A percentile compares a stretch with the other conserved stretches of the same genome.
Conservation (phyloP, 2,329 filamentous ascomycete species). For the Aspergillus pseudoviridinutans region DNA sequence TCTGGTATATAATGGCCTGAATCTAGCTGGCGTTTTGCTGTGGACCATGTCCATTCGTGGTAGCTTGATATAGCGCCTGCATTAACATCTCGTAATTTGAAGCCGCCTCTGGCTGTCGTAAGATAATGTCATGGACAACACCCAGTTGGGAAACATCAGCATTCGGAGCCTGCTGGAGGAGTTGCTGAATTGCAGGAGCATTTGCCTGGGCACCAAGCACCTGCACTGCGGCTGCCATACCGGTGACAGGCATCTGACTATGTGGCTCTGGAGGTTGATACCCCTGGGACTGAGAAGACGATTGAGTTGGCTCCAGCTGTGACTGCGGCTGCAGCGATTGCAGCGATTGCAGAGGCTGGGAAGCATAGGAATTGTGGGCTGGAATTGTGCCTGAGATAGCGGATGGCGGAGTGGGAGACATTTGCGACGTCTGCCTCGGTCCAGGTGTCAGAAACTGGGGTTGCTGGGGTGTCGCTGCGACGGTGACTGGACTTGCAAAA, state of each 20-base stretch:
- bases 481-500: constrained; percentile 32
- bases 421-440: constrained; percentile 14
- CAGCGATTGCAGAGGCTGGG: constrained; percentile 8
- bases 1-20: constrained; percentile 1
- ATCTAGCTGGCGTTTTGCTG: constrained; percentile 16
- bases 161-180: constrained; percentile 64
- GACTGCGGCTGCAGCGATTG: constrained; percentile 12
- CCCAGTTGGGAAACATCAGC: constrained; percentile 71
- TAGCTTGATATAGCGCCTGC: constrained; percentile 37
- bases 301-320: constrained; percentile 11
- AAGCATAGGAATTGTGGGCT: constrained; percentile 15
- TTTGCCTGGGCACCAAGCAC: constrained; percentile 61
- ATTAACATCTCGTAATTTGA: constrained; percentile 51
- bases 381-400: constrained; percentile 13
- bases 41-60: constrained; percentile 28
- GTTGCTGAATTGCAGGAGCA: constrained; percentile 64
- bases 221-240: constrained; percentile 57
- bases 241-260: constrained; percentile 30
- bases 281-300: constrained; percentile 24
- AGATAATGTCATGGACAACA: constrained; percentile 66
- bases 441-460: constrained; percentile 22
- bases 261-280: constrained; percentile 13
- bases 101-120: constrained; percentile 61
- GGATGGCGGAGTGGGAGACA: constrained; percentile 21
- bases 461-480: constrained; percentile 26